Base-by-base conservation (phyloP, 164 flowering plant species). In the Amborella trichopoda region DNA sequence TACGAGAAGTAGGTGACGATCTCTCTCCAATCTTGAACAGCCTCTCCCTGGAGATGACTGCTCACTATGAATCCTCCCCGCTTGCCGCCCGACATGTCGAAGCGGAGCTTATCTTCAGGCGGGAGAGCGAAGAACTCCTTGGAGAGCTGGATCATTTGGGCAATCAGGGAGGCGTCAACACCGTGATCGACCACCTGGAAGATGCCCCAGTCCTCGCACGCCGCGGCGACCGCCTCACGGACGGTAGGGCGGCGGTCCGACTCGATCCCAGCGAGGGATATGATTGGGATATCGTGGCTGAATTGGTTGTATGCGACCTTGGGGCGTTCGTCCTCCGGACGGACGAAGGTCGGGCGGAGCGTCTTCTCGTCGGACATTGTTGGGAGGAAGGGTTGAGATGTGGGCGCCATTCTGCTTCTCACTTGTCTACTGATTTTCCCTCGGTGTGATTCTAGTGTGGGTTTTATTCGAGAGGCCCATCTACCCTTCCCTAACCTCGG, bases 301-400 rank as follows among this genome's bases (percentile, higher is more conserved):
- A 85, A 85, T 0, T 62, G 41, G 52, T 81, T 69, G 66, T 85
- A 80, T 1, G 85, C 83, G 1, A 81, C 74, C 54, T 74, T 82
- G 10, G 95, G 91, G n/a, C 91, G 76, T 66, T 85, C 91, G 36
- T 85, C 95, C 39, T 80, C 88, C 66, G 77, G 83, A 0, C 95
- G 67, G 13, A 85, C 68, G 58, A 82, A 85, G 46, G 62, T 78
- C 6, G 64, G 9, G 13, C 60, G 55, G 1, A 84, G 65, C 14
- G 72, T 73, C 38, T 62, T 70, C 62, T 80, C 81, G 5, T 48
- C 71, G 9, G 37, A 39, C 19, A 19, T 17, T 18, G 53, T 48
- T 13, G 53, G 46, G 3, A 48, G 32, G 25, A 55, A 55, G 1
- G 52, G 52, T n/a, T n/a, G n/a, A n/a, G n/a, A n/a, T n/a, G n/a